Base-by-base conservation (phyloP, 139 green algal species). In the Picochlorum sp. region DNA sequence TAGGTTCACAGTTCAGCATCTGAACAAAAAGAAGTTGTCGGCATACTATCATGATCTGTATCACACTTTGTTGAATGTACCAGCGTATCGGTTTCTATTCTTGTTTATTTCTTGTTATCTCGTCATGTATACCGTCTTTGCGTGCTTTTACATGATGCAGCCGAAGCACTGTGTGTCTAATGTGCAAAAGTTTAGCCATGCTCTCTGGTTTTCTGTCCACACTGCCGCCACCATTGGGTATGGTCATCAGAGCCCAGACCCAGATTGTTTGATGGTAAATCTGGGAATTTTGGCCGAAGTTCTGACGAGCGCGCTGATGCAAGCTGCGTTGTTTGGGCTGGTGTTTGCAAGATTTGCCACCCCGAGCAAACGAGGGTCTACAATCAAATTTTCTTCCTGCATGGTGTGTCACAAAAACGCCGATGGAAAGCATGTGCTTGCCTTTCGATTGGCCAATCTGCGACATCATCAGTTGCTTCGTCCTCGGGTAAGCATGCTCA, bases 251-350 rank as follows among this genome's bases (percentile, higher is more conserved):
- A 49, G 65, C n/a, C 82, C 82, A 4, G 62, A 77, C 44, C 75
- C 72, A 18, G 62, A 84, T 62, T 88, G 82, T 67, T 24, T 45
- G 21, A 34, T 60, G 3, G 45, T 78, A 31, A 83, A 87, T 49
- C 14, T 81, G 28, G 28, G 78, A 2, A 60, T 87, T 58, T 78
- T 76, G 18, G 31, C 74, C 4, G 74, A 87, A 47, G 66, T 69
- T 15, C 9, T 65, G 18, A 34, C 34, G 6, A 44, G 20, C 52
- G 45, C 71, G 0, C 68, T 85, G 28, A 71, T 88, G 8, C 75
- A 89, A 70, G 84, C 78, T 58, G 71, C 64, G 54, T 77, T 89
- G 70, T 81, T 89, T 71, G 82, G 82, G 10, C 41, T 89, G 11
- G 81, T 89, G 20, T 89, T 80, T 63, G 74, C 83, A 9, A 57